Percentiles rank a stretch among this genome's conserved stretches.
Evolutionary conservation across 1,284 basidiomycete genomes (phyloP).

Genomic region (Coriolopsis trogii): DNA sequence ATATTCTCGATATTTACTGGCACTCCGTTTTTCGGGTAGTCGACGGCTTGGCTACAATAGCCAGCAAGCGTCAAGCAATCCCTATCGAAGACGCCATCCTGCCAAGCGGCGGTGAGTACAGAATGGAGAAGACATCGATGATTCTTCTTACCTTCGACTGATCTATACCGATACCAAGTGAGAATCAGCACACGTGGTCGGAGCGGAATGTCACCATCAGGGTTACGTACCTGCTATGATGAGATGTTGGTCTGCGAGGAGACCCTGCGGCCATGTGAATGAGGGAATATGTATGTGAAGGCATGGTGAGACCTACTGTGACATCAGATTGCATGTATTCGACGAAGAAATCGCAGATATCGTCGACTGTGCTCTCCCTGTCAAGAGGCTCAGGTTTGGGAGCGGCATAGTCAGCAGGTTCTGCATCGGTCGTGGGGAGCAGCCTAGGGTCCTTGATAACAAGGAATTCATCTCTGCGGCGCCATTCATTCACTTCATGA

Average conservation of each 20-base stretch:
- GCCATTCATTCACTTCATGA: not conserved
- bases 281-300: not conserved
- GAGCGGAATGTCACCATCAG: too few species aligned
- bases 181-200: too few species aligned
- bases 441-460: slow-evolving; percentile 44
- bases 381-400: slow-evolving; percentile 26
- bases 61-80: slow-evolving; percentile 66
- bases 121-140: not conserved
- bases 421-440: slow-evolving; percentile 48
- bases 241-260: slow-evolving; percentile 67
- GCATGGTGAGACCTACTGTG: slow-evolving; percentile 42
- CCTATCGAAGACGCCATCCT: slow-evolving; percentile 67
- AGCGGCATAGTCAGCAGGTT: slow-evolving; percentile 56
- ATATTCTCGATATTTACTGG: slow-evolving; percentile 53
- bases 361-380: slow-evolving; percentile 64
- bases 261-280: slow-evolving; percentile 46
- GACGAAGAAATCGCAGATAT: slow-evolving; percentile 81
- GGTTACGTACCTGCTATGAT: slow-evolving; percentile 61
- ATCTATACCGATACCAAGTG: slow-evolving; percentile 41
- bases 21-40: slow-evolving; percentile 74
- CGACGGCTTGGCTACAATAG: slow-evolving; percentile 69
- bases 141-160: slow-evolving; percentile 57
- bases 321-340: slow-evolving; percentile 84
- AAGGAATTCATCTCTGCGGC: slow-evolving; percentile 37
- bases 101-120: not conserved